Conservation (phyloP, 2,329 filamentous ascomycete genomes). For the Curvularia eragrostidis region DNA sequence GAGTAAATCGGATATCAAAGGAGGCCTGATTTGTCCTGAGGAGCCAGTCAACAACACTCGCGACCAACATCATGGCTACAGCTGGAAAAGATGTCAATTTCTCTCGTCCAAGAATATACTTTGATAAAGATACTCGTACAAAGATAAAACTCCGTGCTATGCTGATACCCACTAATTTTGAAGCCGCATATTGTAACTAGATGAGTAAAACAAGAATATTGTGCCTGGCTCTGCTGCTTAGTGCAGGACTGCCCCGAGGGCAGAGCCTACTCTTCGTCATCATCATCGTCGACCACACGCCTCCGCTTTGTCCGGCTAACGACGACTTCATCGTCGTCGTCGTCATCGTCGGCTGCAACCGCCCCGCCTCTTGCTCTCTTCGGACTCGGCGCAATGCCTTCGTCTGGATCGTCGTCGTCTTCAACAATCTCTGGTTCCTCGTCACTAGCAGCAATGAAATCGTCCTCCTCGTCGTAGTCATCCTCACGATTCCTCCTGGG, state of each 20-base stretch:
- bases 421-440: slow-evolving; percentile 70
- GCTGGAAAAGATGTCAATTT: not conserved
- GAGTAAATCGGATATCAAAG: slow-evolving; percentile 10
- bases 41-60: not conserved
- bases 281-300: slow-evolving; percentile 57
- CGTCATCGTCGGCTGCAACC: slow-evolving; percentile 35
- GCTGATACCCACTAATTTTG: slow-evolving; percentile 22
- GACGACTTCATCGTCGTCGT: slow-evolving; percentile 46
- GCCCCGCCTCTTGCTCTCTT: slow-evolving; percentile 49
- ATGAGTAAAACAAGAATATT: not conserved
- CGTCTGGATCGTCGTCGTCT: slow-evolving; percentile 62
- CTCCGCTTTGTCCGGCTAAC: slow-evolving; percentile 49
- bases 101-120: not conserved
- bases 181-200: not conserved
- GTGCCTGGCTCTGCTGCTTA: not conserved
- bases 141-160: slow-evolving; percentile 33
- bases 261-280: slow-evolving; percentile 52
- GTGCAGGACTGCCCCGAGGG: not conserved
- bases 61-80: not conserved
- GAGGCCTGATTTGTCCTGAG: not conserved
- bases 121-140: slow-evolving; percentile 14
- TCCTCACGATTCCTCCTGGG: slow-evolving; percentile 67
- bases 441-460: slow-evolving; percentile 77
- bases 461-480: slow-evolving; percentile 81
- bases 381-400: slow-evolving; percentile 53